A percentile compares a stretch with the other conserved stretches of the same genome.
These are phyloP conservation scores for Saccharomycopsis amapae DNA, from an alignment of 805 yeast genomes.

Conservation along the genomic window DNA sequence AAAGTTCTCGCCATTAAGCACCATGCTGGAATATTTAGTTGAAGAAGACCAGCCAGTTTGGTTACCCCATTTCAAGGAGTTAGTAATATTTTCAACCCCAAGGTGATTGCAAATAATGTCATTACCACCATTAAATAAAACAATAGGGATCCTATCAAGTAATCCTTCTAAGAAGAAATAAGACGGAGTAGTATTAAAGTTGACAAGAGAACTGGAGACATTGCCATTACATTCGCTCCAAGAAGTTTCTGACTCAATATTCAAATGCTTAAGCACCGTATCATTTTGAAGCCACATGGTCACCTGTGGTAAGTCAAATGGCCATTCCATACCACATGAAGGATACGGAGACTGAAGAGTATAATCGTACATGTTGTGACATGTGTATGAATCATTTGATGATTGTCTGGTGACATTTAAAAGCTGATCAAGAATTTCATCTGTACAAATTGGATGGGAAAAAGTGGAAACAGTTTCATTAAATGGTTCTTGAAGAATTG, in stretches of 20 bases:
- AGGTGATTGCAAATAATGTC: constrained; percentile 81
- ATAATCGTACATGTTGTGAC: constrained; percentile 57
- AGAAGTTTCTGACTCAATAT: constrained; percentile 33
- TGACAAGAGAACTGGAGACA: constrained; percentile 47
- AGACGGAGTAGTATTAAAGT: constrained; percentile 50
- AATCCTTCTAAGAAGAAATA: constrained; percentile 57
- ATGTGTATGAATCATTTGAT: background rate
- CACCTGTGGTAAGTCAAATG: constrained; percentile 50
- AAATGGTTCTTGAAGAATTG: background rate
- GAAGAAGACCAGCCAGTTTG: constrained; percentile 26
- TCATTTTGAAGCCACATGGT: constrained; percentile 45
- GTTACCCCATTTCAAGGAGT: constrained; percentile 55
- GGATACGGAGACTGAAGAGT: constrained; percentile 57
- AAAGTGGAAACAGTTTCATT: background rate
- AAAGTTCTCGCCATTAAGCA: constrained; percentile 23
- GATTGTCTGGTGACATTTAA: constrained; percentile 2
- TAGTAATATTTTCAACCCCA: constrained; percentile 65
- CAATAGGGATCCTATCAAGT: constrained; percentile 50
- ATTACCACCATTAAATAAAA: constrained; percentile 78
- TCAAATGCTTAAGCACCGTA: constrained; percentile 45
- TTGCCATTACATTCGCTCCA: constrained; percentile 77
- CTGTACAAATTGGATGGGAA: constrained; percentile 2
- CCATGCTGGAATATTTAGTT: constrained; percentile 39
- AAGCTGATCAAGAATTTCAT: background rate
- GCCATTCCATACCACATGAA: constrained; percentile 78